phyloP scores from a whole-genome alignment of 805 yeast species.

The Candida xyloterini region DNA sequence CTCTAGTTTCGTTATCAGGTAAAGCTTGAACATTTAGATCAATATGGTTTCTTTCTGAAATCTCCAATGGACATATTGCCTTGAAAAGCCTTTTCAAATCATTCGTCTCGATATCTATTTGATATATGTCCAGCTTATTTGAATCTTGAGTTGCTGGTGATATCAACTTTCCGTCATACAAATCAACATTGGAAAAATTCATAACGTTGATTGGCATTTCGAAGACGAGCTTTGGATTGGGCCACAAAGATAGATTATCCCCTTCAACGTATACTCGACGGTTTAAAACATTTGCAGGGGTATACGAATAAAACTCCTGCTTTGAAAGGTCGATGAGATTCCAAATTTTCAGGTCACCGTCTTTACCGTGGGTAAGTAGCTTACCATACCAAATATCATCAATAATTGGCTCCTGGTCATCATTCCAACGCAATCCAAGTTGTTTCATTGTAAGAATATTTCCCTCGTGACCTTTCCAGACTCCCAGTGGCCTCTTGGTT shows the following conservation, averaged over 20 bases:
- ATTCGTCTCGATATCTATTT: conserved; percentile 22
- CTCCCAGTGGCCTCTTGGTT: conserved; percentile 51
- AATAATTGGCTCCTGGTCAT: conserved; percentile 16
- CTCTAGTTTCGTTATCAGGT: conserved; percentile 22
- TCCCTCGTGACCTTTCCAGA: conserved; percentile 59
- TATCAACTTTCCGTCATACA: conserved; percentile 32
- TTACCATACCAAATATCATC: conserved; percentile 36
- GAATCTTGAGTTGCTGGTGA: conserved; percentile 68
- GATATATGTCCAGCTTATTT: conserved; percentile 61
- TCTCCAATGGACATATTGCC: conserved; percentile 31
- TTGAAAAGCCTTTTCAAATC: conserved; percentile 33
- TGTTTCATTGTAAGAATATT: conserved; percentile 50
- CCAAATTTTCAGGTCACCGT: conserved; percentile 54
- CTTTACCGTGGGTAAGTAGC: conserved; percentile 65
- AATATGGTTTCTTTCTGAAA: conserved; percentile 24
- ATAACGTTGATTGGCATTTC: conserved; percentile 69
- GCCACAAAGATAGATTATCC: conserved; percentile 22
- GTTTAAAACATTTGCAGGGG: conserved; percentile 16
- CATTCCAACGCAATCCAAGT: conserved; percentile 35
- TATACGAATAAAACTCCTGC: conserved; percentile 15
- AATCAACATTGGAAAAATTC: conserved; percentile 66
- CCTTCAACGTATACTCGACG: conserved; percentile 16
- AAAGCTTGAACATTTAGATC: conserved; percentile 22
- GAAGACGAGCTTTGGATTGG: conserved; percentile 31
- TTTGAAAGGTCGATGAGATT: conserved; percentile 25